These are phyloP conservation scores for Auricularia sp. DNA, from an alignment of 768 basidiomycete genomes.

Conservation along the genomic window DNA sequence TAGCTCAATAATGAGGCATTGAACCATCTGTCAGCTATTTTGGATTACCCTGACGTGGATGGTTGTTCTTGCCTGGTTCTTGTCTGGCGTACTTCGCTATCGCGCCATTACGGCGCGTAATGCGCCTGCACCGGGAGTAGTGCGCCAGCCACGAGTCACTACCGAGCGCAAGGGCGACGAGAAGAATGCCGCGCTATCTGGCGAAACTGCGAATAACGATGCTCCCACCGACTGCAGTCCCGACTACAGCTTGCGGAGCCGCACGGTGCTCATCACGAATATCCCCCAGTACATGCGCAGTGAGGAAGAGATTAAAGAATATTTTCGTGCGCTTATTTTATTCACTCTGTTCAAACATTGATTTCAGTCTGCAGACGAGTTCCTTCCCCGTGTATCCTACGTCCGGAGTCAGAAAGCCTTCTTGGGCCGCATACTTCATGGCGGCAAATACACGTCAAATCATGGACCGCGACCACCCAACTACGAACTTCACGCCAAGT, in stretches of 20 bases:
- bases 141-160: not conserved
- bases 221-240: not conserved
- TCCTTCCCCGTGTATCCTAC: not conserved
- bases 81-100: not conserved
- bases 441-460: not conserved
- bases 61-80: not conserved
- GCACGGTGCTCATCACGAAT: not conserved
- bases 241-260: not conserved
- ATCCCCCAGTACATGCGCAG: not conserved
- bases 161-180: not conserved
- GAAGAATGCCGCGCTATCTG: not conserved
- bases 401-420: not conserved
- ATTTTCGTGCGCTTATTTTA: not conserved
- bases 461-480: not conserved
- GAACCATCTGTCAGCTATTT: not conserved
- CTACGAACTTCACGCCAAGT: not conserved
- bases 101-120: not conserved
- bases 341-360: not conserved
- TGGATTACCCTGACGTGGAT: conserved; percentile 1
- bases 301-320: not conserved
- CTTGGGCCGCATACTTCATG: not conserved
- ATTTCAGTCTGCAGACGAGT: not conserved
- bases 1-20: not conserved
- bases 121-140: not conserved
- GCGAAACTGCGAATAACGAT: not conserved